Percentiles rank a stretch among this genome's conserved stretches.
Conservation (phyloP, 2,329 filamentous ascomycete genomes). For the Chaetomium olivaceum region DNA sequence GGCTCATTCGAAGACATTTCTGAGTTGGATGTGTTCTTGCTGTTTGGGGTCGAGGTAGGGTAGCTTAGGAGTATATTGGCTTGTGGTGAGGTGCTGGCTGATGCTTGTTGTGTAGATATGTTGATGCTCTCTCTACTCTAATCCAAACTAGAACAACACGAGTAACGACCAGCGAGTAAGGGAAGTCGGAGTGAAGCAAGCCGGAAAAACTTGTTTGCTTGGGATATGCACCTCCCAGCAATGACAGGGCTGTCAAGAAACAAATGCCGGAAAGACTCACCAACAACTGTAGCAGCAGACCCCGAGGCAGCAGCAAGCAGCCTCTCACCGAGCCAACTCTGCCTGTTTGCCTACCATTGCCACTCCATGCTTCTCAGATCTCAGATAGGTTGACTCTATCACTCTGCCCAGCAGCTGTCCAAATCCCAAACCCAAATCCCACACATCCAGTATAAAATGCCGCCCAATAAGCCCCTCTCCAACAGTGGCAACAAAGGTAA, state of each 20-base stretch:
- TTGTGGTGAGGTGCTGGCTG: not conserved
- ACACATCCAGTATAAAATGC: not conserved
- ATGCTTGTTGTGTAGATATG: not conserved
- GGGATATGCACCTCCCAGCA: not conserved
- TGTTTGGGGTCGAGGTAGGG: not conserved
- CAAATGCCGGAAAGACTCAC: not conserved
- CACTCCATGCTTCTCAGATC: not conserved
- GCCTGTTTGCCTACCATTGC: not conserved
- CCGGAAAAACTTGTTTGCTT: not conserved
- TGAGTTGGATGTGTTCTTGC: not conserved
- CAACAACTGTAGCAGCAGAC: not conserved
- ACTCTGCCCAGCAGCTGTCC: not conserved
- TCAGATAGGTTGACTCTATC: no score
- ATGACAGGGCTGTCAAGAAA: no score
- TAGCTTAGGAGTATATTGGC: no score
- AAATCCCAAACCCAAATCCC: not conserved
- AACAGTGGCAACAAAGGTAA: not conserved
- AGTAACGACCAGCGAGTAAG: not conserved
- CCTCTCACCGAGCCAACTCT: not conserved
- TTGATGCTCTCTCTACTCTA: no score
- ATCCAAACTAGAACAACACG: not conserved
- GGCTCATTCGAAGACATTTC: not conserved
- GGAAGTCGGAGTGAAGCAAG: no score
- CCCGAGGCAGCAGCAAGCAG: not conserved
- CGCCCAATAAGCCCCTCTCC: not conserved